Conservation (phyloP, 306 rosid species). For the Cucumis cinereus region DNA sequence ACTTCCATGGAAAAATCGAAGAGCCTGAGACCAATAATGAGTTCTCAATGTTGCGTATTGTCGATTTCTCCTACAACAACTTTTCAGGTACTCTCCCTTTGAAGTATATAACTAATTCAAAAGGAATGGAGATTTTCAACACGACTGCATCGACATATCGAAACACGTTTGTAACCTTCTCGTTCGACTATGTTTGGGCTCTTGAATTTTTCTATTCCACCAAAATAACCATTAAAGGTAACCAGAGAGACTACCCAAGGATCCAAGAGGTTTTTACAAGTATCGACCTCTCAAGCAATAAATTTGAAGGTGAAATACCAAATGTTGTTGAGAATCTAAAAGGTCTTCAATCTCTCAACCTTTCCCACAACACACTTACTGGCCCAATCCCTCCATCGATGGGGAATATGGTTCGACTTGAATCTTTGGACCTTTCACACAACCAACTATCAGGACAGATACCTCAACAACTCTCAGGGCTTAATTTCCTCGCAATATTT, state of each 20-base stretch:
- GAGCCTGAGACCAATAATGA: not conserved
- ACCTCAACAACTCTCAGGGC: not conserved
- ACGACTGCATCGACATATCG: no score
- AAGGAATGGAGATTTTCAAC: no score
- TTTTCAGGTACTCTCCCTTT: not conserved
- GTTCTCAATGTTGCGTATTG: not conserved
- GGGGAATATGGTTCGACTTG: not conserved
- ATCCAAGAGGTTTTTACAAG: not conserved
- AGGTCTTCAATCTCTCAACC: not conserved
- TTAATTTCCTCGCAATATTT: slow-evolving; percentile 7
- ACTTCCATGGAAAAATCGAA: slow-evolving; percentile 10
- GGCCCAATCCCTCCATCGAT: slow-evolving; percentile 4
- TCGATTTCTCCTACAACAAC: slow-evolving; percentile 5
- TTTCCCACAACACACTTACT: not conserved
- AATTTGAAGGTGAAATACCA: not conserved
- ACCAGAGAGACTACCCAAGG: not conserved
- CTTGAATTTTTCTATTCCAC: no score
- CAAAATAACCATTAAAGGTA: not conserved
- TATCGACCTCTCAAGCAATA: slow-evolving; percentile 5
- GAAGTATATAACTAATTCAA: no score
- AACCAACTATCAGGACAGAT: not conserved
- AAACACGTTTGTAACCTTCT: no score
- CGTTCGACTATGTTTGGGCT: no score
- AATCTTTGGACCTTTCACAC: slow-evolving; percentile 1
- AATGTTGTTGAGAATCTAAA: not conserved